A percentile compares a stretch with the other conserved stretches of the same genome.
phyloP scores from a whole-genome alignment of 75 land plant genomes.

The Sequoiadendron giganteum region DNA sequence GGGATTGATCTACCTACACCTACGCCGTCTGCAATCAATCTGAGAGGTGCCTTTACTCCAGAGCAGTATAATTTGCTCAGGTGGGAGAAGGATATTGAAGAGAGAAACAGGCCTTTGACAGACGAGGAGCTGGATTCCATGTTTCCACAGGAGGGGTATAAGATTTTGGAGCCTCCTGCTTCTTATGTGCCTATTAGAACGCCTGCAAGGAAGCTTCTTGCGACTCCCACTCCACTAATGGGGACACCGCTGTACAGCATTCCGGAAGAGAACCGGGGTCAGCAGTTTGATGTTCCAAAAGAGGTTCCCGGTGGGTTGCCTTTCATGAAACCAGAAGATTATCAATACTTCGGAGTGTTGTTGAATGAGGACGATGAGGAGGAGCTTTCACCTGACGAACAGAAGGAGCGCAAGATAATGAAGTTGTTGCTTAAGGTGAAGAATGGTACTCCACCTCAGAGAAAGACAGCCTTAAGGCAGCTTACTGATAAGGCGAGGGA shows the following conservation, averaged over 20 bases:
- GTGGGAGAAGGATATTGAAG: constrained; percentile 98
- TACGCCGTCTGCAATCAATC: constrained; percentile 71
- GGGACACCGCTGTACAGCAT: constrained; percentile 90
- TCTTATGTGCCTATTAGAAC: constrained; percentile 93
- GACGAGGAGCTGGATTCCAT: constrained; percentile 96
- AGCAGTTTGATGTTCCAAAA: constrained; percentile 94
- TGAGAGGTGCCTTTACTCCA: constrained; percentile 77
- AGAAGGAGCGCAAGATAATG: constrained; percentile 98
- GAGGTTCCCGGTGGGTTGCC: constrained; percentile 95
- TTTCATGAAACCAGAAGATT: constrained; percentile 95
- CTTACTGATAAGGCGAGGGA: constrained; percentile 96
- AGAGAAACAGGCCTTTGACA: constrained; percentile 83
- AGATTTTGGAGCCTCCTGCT: constrained; percentile 90
- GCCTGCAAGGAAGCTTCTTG: constrained; percentile 96
- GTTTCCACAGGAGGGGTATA: constrained; percentile 94
- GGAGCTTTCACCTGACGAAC: constrained; percentile 91
- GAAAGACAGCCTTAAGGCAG: constrained; percentile 93
- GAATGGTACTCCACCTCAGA: constrained; percentile 97
- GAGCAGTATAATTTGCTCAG: constrained; percentile 90
- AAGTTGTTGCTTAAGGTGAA: constrained; percentile 95
- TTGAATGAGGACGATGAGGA: constrained; percentile 94
- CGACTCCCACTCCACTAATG: constrained; percentile 83
- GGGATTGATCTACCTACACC: constrained; percentile 92
- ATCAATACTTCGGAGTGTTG: constrained; percentile 81
- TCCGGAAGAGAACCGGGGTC: constrained; percentile 94